These are phyloP conservation scores for Arctostaphylos glauca DNA, from an alignment of 148 eudicot genomes.

Conservation along the genomic window DNA sequence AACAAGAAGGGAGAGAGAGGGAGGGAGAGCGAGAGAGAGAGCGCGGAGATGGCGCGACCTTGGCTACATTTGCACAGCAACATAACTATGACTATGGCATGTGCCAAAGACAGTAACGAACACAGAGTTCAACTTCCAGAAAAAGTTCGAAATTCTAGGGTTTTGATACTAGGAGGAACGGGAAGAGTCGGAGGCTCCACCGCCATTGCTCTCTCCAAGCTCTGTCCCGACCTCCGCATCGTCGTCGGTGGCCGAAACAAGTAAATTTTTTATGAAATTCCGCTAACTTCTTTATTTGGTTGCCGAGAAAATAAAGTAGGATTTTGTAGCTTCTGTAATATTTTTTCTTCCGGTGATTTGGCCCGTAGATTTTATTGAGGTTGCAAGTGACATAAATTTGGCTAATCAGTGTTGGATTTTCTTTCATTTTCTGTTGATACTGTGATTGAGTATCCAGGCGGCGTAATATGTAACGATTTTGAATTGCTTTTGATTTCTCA, in stretches of 20 bases:
- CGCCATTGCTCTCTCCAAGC: constrained; percentile 67
- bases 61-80: constrained; percentile 34
- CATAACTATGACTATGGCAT: constrained; percentile 26
- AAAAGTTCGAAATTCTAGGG: constrained; percentile 50
- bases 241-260: constrained; percentile 72
- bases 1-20: constrained; percentile 16
- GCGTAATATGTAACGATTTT: background rate
- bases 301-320: background rate
- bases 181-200: constrained; percentile 98
- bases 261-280: constrained; percentile 22
- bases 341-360: constrained; percentile 1
- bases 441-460: background rate
- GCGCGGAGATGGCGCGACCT: constrained; percentile 46
- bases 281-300: background rate
- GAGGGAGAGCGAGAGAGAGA: background rate
- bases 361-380: too few relatives aligned
- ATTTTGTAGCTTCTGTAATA: background rate
- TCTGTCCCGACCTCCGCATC: constrained; percentile 70
- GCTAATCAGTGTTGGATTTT: too few relatives aligned
- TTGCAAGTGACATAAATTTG: too few relatives aligned
- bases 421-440: background rate
- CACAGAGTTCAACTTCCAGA: constrained; percentile 21
- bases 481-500: background rate
- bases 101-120: constrained; percentile 32
- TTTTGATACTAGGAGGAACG: constrained; percentile 84